phyloP scores from a whole-genome alignment of 768 basidiomycete genomes.

The Suillus decipiens region DNA sequence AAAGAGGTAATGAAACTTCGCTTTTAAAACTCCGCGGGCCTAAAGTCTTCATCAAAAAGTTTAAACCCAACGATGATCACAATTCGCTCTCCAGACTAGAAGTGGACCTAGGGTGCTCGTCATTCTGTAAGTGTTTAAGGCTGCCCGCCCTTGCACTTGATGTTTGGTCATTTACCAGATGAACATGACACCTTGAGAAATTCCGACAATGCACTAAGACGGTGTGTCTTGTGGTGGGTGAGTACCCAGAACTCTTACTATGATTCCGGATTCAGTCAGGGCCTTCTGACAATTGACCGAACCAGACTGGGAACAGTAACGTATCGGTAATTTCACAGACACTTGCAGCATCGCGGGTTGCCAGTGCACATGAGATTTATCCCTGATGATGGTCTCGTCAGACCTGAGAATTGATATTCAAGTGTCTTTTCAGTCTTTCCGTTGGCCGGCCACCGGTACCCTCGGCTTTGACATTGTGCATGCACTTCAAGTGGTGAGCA shows the following conservation, averaged over 20 bases:
- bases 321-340: background rate
- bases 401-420: background rate
- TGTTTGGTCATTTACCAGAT: background rate
- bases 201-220: background rate
- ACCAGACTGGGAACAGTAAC: background rate
- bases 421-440: too few relatives aligned
- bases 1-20: background rate
- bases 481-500: background rate
- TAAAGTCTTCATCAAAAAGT: background rate
- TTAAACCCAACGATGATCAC: background rate
- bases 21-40: constrained; percentile 4
- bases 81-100: background rate
- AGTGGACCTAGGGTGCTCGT: background rate
- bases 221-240: background rate
- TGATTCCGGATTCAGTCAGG: background rate
- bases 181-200: background rate
- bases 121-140: background rate
- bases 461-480: background rate
- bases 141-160: background rate
- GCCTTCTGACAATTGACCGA: background rate
- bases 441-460: too few relatives aligned
- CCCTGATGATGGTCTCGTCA: background rate
- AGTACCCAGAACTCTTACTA: constrained; percentile 1
- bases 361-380: background rate
- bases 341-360: background rate